Conservation (phyloP, 2,329 filamentous ascomycete species). For the Pseudogymnoascus sp. region DNA sequence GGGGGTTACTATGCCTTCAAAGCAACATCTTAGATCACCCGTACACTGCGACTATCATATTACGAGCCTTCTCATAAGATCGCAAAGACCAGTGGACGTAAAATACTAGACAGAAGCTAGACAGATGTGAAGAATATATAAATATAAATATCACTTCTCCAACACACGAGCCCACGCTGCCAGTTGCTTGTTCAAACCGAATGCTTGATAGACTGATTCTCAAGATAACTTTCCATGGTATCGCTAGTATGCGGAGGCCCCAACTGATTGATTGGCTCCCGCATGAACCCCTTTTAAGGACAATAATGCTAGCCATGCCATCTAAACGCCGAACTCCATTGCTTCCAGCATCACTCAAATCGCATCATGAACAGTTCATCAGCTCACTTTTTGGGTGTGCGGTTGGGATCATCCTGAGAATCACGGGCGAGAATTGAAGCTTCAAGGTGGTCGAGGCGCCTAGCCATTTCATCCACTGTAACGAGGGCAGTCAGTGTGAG, state of each 20-base stretch:
- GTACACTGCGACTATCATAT: background rate
- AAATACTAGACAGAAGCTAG: background rate
- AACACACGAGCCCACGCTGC: background rate
- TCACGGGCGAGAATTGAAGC: slow-evolving; percentile 21
- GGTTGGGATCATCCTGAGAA: background rate
- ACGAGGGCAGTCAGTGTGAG: slow-evolving; percentile 4
- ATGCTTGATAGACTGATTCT: slow-evolving; percentile 17
- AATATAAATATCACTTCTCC: background rate
- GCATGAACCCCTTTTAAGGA: background rate
- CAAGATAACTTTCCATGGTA: slow-evolving; percentile 16
- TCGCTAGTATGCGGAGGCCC: background rate
- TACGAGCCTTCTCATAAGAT: background rate
- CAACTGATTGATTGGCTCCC: background rate
- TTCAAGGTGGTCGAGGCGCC: slow-evolving; percentile 71
- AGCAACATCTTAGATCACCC: background rate
- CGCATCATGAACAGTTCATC: background rate
- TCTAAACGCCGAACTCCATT: background rate
- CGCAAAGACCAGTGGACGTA: no score
- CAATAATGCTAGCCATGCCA: background rate
- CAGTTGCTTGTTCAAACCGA: background rate
- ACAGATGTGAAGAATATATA: background rate
- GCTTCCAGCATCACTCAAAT: background rate
- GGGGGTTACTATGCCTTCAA: background rate
- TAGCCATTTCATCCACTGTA: slow-evolving; percentile 88
- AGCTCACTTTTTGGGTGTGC: slow-evolving; percentile 1